Evolutionary conservation across 164 flowering plant genomes (phyloP), one percentile per base, ranked within the genome.

Genomic region (Dillenia turbinata): DNA sequence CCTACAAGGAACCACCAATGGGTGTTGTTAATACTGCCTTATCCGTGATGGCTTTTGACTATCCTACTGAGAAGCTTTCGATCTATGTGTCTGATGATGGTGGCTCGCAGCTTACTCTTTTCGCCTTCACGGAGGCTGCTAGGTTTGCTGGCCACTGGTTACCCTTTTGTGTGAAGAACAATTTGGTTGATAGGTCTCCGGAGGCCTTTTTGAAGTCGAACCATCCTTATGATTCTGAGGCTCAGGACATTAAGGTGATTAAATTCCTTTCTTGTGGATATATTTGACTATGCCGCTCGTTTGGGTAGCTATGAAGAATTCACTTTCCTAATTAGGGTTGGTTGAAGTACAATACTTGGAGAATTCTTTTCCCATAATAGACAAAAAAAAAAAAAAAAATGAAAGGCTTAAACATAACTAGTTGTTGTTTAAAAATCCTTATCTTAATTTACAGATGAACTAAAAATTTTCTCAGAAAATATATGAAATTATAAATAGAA

Each of bases 1-100:
- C 90, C 0, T 66, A 70, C 66, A 81, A 80, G 67, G 90, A 85
- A 68, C 90, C 90, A 0, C 90, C 90, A 6, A 55, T 77, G 43
- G 47, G 66, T 2, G 81, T 75, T n/a, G 83, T 74, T 12, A 78
- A 77, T 75, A 83, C 90, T 40, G 86, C 77, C 8, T 26, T 83
- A 22, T 83, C 90, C 13, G 76, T 79, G 54, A 66, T 85, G 88
- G 90, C 90, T 13, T 83, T 75, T 49, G 88, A 85, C 40, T 83
- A 81, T 56, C 90, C 88, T 40, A n/a, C 80, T 3, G 79, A 75
- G 54, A 83, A 83, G 77, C 8, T 81, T 9, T 77, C 86, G 33
- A 76, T 83, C 5, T 85, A 85, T 50, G 73, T 81, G 9, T 85
- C 90, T 5, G 90, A 85, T 49, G 88, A 85, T 24, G 90, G 88